Evolutionary conservation across 1,139 yeast genomes (phyloP).

Genomic region (Ogataea hybrid): DNA sequence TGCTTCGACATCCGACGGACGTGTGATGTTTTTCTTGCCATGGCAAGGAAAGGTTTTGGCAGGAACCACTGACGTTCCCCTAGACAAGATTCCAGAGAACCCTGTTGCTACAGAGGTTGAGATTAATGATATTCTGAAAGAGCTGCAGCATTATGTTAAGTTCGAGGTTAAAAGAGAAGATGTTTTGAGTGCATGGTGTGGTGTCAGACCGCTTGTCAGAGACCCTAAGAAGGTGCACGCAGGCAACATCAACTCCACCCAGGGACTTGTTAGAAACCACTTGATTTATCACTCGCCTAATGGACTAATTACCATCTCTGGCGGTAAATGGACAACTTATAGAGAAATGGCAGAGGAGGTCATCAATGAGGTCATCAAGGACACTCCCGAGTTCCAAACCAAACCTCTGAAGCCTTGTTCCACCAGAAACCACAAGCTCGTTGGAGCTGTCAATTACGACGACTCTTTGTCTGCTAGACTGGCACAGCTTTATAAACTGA

Average conservation of each 20-base stretch:
- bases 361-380: conserved; percentile 63
- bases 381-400: conserved; percentile 37
- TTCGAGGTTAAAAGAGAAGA: conserved; percentile 89
- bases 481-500: conserved; percentile 74
- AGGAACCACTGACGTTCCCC: conserved; percentile 90
- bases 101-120: conserved; percentile 90
- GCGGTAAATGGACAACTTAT: conserved; percentile 98
- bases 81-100: conserved; percentile 71
- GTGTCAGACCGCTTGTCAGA: conserved; percentile 91
- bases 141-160: conserved; percentile 84
- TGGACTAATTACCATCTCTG: conserved; percentile 85
- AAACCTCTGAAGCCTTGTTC: conserved; percentile 50
- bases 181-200: conserved; percentile 95
- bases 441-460: conserved; percentile 72
- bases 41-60: conserved; percentile 98
- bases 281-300: conserved; percentile 64
- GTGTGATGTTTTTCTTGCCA: conserved; percentile 95
- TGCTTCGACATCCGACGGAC: conserved; percentile 91
- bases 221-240: conserved; percentile 61
- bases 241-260: conserved; percentile 47
- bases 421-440: conserved; percentile 60
- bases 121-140: conserved; percentile 82
- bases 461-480: conserved; percentile 74
- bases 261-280: conserved; percentile 89
- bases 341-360: conserved; percentile 98